Conservation (phyloP, 2,329 filamentous ascomycete genomes). For the Calonectria pseudoreteaudii region DNA sequence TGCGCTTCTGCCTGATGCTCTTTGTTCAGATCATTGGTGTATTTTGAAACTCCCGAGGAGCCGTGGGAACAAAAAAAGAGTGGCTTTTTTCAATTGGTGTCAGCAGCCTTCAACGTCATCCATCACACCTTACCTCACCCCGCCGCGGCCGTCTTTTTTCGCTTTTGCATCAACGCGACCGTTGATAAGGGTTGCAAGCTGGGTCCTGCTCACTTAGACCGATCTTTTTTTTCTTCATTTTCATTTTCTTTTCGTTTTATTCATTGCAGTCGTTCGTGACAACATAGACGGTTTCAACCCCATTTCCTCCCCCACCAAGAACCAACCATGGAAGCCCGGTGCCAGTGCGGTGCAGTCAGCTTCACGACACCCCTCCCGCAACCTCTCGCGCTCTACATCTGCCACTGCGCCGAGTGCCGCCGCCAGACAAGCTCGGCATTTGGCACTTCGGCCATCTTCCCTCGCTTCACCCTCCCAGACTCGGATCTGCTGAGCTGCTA, state of each 20-base stretch:
- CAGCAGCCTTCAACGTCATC: constrained; percentile 24
- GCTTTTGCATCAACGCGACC: not conserved
- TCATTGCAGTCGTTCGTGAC: not conserved
- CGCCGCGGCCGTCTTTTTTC: not conserved
- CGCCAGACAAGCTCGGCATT: constrained; percentile 75
- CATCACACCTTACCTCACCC: constrained; percentile 9
- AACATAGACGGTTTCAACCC: not conserved
- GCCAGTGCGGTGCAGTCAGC: constrained; percentile 72
- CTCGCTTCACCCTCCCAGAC: constrained; percentile 69
- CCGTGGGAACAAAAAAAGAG: not conserved
- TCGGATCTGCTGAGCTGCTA: constrained; percentile 64
- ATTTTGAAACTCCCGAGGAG: not conserved
- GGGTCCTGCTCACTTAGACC: not conserved
- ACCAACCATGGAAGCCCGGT: constrained; percentile 66
- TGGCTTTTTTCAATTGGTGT: constrained; percentile 16
- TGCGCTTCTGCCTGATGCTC: constrained; percentile 6
- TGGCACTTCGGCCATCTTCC: constrained; percentile 77
- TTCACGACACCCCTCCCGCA: constrained; percentile 72
- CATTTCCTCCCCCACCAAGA: not conserved
- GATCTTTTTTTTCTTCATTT: not conserved
- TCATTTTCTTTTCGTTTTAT: not conserved
- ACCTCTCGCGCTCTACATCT: constrained; percentile 76
- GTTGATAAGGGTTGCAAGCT: not conserved
- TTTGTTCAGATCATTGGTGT: not conserved
- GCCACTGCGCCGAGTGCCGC: constrained; percentile 76